These are phyloP conservation scores for Claviceps sp. DNA, from an alignment of 2,329 filamentous ascomycete genomes.

Conservation along the genomic window DNA sequence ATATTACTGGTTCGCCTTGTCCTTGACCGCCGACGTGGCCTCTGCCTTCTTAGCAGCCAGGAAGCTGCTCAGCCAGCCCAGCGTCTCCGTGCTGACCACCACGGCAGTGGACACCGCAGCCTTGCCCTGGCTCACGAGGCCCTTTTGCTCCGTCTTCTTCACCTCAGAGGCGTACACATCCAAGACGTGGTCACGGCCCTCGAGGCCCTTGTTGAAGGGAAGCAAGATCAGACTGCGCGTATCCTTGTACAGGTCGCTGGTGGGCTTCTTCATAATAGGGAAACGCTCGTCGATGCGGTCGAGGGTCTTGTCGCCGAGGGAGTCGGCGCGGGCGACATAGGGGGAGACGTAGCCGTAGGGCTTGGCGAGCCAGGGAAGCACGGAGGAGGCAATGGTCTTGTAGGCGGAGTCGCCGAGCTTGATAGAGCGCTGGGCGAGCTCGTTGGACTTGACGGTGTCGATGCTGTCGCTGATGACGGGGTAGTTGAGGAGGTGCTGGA, in stretches of 20 bases:
- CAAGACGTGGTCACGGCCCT: slow-evolving; percentile 49
- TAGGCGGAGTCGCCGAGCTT: slow-evolving; percentile 63
- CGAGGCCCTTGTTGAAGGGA: slow-evolving; percentile 47
- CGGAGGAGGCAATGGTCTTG: slow-evolving; percentile 59
- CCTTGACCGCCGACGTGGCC: slow-evolving; percentile 38
- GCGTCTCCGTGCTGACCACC: slow-evolving; percentile 50
- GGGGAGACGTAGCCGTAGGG: slow-evolving; percentile 75
- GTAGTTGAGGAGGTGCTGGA: slow-evolving; percentile 70
- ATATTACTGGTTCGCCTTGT: slow-evolving; percentile 33
- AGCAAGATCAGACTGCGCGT: slow-evolving; percentile 48
- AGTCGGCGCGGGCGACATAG: slow-evolving; percentile 72
- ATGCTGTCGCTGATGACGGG: slow-evolving; percentile 71
- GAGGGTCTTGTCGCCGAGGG: slow-evolving; percentile 60
- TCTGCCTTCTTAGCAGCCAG: slow-evolving; percentile 50
- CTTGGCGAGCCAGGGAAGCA: slow-evolving; percentile 56
- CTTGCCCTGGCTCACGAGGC: slow-evolving; percentile 54
- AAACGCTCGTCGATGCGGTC: slow-evolving; percentile 55
- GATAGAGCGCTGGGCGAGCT: slow-evolving; percentile 72
- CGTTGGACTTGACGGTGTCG: slow-evolving; percentile 65
- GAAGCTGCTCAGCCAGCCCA: slow-evolving; percentile 46
- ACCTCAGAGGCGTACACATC: slow-evolving; percentile 43
- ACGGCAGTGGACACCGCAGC: slow-evolving; percentile 55
- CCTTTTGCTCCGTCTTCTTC: slow-evolving; percentile 51
- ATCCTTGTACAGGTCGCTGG: slow-evolving; percentile 52
- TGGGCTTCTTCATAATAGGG: slow-evolving; percentile 63